Base-by-base conservation (phyloP, 768 basidiomycete genomes). In the Calocera cornea region DNA sequence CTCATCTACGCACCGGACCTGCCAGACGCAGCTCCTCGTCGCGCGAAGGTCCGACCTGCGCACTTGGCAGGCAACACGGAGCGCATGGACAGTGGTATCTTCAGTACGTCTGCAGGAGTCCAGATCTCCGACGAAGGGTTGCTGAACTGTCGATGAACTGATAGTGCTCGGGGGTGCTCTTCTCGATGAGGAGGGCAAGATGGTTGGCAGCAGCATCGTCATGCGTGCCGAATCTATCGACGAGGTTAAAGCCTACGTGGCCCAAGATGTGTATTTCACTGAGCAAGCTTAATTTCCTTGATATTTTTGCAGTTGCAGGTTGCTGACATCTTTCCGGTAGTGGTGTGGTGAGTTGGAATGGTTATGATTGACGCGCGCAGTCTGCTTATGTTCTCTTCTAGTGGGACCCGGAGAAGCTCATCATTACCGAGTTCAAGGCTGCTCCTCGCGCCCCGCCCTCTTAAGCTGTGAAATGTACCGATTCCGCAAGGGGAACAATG, bases 151-250 rank as follows among this genome's bases (percentile, higher is more conserved):
- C 24, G 2, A 34, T 49, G 38, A 22, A 41, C n/a, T 40, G 8
- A 19, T 31, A 66, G 66, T 34, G 22, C 29, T 67, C 27, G 66
- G 49, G 11, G 66, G 66, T n/a, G 49, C 66, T 14, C 36, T 67
- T 3, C 44, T 67, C 36, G 40, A 41, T 34, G 38, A 34, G 19
- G 66, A 63, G 54, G 54, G 54, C 7, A 63, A 67, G 49, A 67
- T 67, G 66, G 54, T 67, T 34, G 66, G 66, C 27, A 54, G 49
- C 40, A 38, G 33, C 12, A 33, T 67, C 49, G 19, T 38, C 24
- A 27, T 67, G 49, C 49, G 54, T 16, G 66, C 49, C 16, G 66
- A 67, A 22, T 54, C 24, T 12, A n/a, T 67, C 34, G 66, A 54
- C n/a, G 36, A 41, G 24, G 66, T 67, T 3, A 38, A 54, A 16